phyloP scores from a whole-genome alignment of 192 early-diverging fungal species.

The Dispira parvispora region DNA sequence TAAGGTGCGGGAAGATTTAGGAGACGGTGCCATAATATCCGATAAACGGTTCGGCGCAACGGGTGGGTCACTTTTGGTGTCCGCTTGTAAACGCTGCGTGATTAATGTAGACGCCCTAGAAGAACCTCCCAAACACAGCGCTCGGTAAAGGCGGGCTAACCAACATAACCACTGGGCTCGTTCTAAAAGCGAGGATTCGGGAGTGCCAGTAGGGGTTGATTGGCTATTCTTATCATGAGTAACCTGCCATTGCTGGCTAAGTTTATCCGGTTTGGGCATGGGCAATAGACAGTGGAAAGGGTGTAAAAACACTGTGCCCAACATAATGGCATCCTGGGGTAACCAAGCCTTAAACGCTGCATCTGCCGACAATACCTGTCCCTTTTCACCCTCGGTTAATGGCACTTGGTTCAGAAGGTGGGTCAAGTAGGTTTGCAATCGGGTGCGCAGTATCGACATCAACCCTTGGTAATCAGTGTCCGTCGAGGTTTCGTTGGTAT shows the following conservation, averaged over 20 bases:
- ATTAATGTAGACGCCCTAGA: too few species aligned
- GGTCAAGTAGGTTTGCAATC: too few species aligned
- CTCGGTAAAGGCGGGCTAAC: neutral
- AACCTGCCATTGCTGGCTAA: too few species aligned
- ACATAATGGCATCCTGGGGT: slow-evolving; percentile 1
- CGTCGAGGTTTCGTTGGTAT: neutral
- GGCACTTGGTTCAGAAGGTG: too few species aligned
- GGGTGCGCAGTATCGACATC: too few species aligned
- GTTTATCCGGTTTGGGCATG: neutral
- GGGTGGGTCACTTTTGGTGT: too few species aligned
- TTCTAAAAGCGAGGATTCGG: neutral
- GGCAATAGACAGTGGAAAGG: neutral
- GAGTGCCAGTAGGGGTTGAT: neutral
- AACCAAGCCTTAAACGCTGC: neutral
- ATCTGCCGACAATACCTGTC: neutral
- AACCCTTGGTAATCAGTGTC: neutral
- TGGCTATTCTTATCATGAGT: neutral
- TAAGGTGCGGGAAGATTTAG: too few species aligned
- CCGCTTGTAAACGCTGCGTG: too few species aligned
- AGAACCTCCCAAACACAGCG: too few species aligned
- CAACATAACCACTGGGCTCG: neutral
- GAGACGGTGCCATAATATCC: too few species aligned
- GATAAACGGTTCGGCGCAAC: too few species aligned
- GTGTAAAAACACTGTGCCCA: neutral
- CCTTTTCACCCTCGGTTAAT: neutral